phyloP scores from a whole-genome alignment of 2,329 filamentous ascomycete genomes.

The Ceratocystis papillata region DNA sequence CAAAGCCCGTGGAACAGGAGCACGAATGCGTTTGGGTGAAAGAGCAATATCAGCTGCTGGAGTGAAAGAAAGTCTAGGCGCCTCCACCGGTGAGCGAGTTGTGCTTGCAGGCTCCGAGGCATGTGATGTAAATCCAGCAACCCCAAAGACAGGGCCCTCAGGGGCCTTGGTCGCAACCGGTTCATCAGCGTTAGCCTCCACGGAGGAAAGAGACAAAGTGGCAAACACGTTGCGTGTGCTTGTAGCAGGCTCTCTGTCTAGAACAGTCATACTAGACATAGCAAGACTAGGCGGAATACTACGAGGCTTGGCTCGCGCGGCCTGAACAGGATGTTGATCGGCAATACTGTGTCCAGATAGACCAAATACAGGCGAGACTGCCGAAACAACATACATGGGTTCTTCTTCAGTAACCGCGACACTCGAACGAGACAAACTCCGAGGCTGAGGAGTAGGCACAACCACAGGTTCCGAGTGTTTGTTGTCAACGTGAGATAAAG shows the following conservation, averaged over 20 bases:
- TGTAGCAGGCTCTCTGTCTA: slow-evolving; percentile 24
- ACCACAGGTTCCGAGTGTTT: slow-evolving; percentile 14
- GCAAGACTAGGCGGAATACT: slow-evolving; percentile 4
- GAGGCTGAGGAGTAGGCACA: slow-evolving; percentile 2
- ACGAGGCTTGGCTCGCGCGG: slow-evolving; percentile 10
- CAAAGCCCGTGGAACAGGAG: slow-evolving; percentile 14
- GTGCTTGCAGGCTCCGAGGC: slow-evolving; percentile 28
- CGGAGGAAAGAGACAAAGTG: slow-evolving; percentile 25
- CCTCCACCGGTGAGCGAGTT: slow-evolving; percentile 26
- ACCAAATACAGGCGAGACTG: slow-evolving; percentile 17
- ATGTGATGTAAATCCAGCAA: slow-evolving; percentile 29
- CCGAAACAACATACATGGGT: slow-evolving; percentile 25
- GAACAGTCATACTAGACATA: slow-evolving; percentile 11
- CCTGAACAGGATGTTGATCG: slow-evolving; percentile 19
- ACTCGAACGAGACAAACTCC: slow-evolving; percentile 26
- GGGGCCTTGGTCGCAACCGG: slow-evolving; percentile 15
- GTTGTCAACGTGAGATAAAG: neutral
- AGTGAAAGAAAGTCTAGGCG: slow-evolving; percentile 15
- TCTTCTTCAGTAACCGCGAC: slow-evolving; percentile 26
- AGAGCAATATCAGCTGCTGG: slow-evolving; percentile 13
- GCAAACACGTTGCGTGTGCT: slow-evolving; percentile 20
- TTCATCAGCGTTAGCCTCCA: slow-evolving; percentile 26
- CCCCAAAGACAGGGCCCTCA: slow-evolving; percentile 25
- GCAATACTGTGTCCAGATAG: slow-evolving; percentile 13
- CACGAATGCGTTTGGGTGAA: slow-evolving; percentile 7